These are phyloP conservation scores for Halophytophthora batemanensis DNA, from an alignment of 352 stramenopile genomes.

Conservation along the genomic window DNA sequence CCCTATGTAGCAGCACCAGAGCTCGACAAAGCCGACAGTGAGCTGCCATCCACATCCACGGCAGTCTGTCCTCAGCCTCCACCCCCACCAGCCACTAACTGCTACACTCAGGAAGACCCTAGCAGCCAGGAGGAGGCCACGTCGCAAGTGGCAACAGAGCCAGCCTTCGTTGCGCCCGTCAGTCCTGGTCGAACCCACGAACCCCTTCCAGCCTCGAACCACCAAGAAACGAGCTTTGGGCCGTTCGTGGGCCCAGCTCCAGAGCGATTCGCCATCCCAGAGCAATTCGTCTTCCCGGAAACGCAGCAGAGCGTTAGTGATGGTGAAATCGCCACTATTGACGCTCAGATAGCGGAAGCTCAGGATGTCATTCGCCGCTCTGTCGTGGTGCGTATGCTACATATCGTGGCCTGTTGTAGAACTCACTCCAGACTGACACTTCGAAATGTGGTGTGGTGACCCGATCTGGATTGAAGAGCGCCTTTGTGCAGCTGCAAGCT, in stretches of 20 bases:
- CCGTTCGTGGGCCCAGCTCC: too few relatives aligned
- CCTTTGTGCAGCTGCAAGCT: constrained; percentile 21
- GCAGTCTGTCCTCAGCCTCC: constrained; percentile 10
- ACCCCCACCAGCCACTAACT: constrained; percentile 7
- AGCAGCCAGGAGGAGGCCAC: not conserved
- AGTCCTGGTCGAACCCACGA: too few relatives aligned
- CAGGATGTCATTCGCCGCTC: constrained; percentile 34
- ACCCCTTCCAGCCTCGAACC: too few relatives aligned
- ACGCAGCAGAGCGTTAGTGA: constrained; percentile 7
- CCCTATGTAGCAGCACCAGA: not conserved
- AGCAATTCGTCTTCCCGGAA: constrained; percentile 2
- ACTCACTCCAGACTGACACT: not conserved
- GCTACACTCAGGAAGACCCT: constrained; percentile 4
- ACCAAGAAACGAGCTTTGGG: too few relatives aligned
- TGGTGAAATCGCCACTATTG: constrained; percentile 24
- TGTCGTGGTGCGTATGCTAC: constrained; percentile 17
- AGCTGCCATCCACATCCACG: constrained; percentile 29
- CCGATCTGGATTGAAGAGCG: constrained; percentile 14
- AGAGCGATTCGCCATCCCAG: too few relatives aligned
- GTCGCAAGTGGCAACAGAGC: not conserved
- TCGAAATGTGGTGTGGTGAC: not conserved
- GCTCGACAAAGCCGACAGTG: constrained; percentile 3
- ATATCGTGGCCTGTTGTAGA: not conserved
- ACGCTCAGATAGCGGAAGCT: constrained; percentile 26
- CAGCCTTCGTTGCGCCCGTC: too few relatives aligned